A percentile compares a stretch with the other conserved stretches of the same genome.
phyloP scores from a whole-genome alignment of 2,329 filamentous ascomycete genomes.

The Achaetomium macrosporum region DNA sequence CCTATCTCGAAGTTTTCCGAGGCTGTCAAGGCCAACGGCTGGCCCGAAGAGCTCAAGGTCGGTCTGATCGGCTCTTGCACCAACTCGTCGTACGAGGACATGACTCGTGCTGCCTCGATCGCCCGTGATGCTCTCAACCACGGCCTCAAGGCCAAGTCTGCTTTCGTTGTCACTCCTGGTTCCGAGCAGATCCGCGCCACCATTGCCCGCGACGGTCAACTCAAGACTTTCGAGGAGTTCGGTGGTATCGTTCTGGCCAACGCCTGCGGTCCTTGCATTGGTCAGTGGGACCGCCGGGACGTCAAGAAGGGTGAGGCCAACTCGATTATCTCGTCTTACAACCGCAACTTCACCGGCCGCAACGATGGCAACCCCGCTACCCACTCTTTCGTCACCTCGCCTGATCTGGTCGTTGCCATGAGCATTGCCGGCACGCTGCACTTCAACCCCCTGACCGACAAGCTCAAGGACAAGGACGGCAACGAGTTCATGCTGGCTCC shows the following conservation, averaged over 20 bases:
- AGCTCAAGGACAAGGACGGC: slow-evolving; percentile 88
- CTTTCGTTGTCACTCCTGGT: slow-evolving; percentile 93
- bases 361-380: slow-evolving; percentile 57
- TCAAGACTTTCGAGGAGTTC: slow-evolving; percentile 93
- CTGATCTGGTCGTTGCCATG: slow-evolving; percentile 40
- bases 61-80: slow-evolving; percentile 98
- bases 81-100: slow-evolving; percentile 81
- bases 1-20: slow-evolving; percentile 97
- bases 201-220: slow-evolving; percentile 82
- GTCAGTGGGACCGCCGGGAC: slow-evolving; percentile 90
- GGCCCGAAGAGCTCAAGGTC: slow-evolving; percentile 95
- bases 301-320: slow-evolving; percentile 94
- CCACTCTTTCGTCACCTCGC: slow-evolving; percentile 43
- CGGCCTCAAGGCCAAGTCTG: slow-evolving; percentile 85
- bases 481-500: slow-evolving; percentile 87
- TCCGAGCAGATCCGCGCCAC: slow-evolving; percentile 96
- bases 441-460: slow-evolving; percentile 95
- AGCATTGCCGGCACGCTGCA: slow-evolving; percentile 43
- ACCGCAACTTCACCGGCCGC: slow-evolving; percentile 98
- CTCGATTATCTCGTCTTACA: slow-evolving; percentile 98
- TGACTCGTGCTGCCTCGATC: slow-evolving; percentile 88
- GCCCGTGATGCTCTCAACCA: slow-evolving; percentile 85
- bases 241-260: slow-evolving; percentile 93
- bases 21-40: slow-evolving; percentile 87
- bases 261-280: slow-evolving; percentile 88